These are phyloP conservation scores for Coemansia biformis DNA, from an alignment of 192 early-diverging fungal species.

Conservation along the genomic window DNA sequence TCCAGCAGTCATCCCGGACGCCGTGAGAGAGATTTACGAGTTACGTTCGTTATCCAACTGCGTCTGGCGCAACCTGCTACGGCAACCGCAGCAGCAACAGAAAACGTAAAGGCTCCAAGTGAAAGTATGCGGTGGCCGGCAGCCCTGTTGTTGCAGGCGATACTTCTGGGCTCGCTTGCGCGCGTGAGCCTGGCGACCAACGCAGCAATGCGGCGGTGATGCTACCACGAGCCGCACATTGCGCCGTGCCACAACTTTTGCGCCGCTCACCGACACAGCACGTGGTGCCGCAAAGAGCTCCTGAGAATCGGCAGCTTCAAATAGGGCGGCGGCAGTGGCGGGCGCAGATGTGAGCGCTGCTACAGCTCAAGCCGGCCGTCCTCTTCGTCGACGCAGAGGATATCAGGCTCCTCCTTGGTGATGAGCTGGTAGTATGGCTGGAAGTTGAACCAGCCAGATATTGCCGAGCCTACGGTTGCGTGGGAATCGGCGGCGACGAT, in stretches of 20 bases:
- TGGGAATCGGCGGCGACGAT: conserved; percentile 29
- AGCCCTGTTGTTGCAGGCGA: neutral
- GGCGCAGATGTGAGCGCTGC: too few relatives aligned
- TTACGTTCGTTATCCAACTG: too few relatives aligned
- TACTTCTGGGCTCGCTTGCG: neutral
- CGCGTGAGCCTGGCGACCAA: conserved; percentile 5
- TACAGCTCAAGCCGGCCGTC: conserved; percentile 9
- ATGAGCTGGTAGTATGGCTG: conserved; percentile 46
- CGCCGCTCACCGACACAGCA: conserved; percentile 31
- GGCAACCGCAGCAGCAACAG: too few relatives aligned
- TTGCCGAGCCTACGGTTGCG: conserved; percentile 24
- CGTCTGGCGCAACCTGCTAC: too few relatives aligned
- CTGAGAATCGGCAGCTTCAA: neutral
- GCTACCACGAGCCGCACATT: conserved; percentile 37
- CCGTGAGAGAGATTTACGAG: too few relatives aligned
- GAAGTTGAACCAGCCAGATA: conserved; percentile 49
- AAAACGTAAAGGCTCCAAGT: too few relatives aligned
- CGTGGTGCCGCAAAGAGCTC: conserved; percentile 40
- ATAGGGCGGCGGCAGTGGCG: too few relatives aligned
- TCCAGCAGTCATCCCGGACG: too few relatives aligned
- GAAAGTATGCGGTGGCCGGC: neutral
- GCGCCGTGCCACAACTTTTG: conserved; percentile 40
- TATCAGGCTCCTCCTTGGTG: conserved; percentile 38
- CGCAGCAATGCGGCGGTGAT: conserved; percentile 39
- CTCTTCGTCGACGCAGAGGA: conserved; percentile 29